phyloP scores from a whole-genome alignment of 495 filamentous ascomycete species.

The Clohesyomyces aquaticus region DNA sequence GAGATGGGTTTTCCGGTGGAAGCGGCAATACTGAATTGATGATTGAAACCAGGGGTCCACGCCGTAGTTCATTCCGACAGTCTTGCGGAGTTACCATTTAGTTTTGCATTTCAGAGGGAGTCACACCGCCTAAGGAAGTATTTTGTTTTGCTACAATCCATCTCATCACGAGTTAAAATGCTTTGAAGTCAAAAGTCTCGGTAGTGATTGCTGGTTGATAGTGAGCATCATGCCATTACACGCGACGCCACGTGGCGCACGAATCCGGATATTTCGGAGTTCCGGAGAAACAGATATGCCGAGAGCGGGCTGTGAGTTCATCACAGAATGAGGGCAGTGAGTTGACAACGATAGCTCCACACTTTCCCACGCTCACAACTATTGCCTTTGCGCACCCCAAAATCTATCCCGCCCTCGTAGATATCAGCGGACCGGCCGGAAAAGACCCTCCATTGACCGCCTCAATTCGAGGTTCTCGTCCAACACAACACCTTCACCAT shows the following conservation, averaged over 20 bases:
- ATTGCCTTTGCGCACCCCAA: not conserved
- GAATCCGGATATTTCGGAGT: not conserved
- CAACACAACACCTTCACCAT: conserved; percentile 16
- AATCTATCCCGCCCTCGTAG: not conserved
- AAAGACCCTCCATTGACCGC: conserved; percentile 1
- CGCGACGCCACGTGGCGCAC: not conserved
- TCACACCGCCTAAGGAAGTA: no score
- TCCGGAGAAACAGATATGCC: not conserved
- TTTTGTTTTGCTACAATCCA: no score
- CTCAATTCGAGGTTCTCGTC: not conserved
- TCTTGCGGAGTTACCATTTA: no score
- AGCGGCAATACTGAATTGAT: no score
- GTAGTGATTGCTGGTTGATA: not conserved
- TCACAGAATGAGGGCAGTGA: not conserved
- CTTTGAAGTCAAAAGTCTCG: no score
- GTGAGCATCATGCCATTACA: not conserved
- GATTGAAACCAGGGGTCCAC: no score
- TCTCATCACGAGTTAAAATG: no score
- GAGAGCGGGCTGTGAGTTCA: conserved; percentile 12
- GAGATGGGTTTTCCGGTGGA: not conserved
- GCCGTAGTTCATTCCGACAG: no score
- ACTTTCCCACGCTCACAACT: not conserved
- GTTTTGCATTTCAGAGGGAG: no score
- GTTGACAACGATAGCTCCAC: not conserved
- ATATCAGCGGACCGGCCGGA: not conserved